Evolutionary conservation across 176 grass and related monocot genomes (phyloP).

Genomic region (Lolium multiflorum): DNA sequence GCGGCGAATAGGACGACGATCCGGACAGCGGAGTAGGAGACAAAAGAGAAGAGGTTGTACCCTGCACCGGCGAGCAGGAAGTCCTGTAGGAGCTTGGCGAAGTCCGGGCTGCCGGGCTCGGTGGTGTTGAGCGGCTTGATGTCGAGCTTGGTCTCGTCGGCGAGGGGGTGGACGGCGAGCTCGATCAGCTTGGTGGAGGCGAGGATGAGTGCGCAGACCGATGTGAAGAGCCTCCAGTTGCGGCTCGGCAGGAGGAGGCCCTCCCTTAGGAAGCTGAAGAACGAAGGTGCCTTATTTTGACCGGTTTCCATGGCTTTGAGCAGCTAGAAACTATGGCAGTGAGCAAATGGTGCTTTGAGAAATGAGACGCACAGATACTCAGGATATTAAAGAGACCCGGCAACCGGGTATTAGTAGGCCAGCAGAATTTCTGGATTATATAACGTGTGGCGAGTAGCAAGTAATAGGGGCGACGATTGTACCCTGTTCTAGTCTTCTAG

Average conservation of each 20-base stretch:
- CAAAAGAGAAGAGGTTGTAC: too few relatives aligned
- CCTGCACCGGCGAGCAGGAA: too few relatives aligned
- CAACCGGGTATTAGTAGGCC: background rate
- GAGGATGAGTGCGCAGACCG: background rate
- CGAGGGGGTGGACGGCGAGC: background rate
- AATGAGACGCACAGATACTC: too few relatives aligned
- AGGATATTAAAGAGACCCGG: too few relatives aligned
- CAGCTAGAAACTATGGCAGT: background rate
- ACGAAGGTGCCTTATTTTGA: background rate
- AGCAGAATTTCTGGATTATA: too few relatives aligned
- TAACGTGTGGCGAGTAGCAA: background rate
- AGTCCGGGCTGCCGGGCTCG: too few relatives aligned
- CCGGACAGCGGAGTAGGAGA: too few relatives aligned
- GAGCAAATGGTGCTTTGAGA: too few relatives aligned
- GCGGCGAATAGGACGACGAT: too few relatives aligned
- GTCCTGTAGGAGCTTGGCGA: too few relatives aligned
- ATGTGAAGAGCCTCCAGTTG: conserved; percentile 13
- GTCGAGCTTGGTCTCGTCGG: background rate
- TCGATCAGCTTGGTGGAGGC: background rate
- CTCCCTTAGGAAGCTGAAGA: conserved; percentile 32
- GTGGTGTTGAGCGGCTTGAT: background rate
- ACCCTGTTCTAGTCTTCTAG: background rate
- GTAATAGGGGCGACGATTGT: background rate
- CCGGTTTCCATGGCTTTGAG: background rate
- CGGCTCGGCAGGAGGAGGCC: conserved; percentile 32